These are phyloP conservation scores for Phytophthora lateralis DNA, from an alignment of 352 stramenopile species.

Conservation along the genomic window DNA sequence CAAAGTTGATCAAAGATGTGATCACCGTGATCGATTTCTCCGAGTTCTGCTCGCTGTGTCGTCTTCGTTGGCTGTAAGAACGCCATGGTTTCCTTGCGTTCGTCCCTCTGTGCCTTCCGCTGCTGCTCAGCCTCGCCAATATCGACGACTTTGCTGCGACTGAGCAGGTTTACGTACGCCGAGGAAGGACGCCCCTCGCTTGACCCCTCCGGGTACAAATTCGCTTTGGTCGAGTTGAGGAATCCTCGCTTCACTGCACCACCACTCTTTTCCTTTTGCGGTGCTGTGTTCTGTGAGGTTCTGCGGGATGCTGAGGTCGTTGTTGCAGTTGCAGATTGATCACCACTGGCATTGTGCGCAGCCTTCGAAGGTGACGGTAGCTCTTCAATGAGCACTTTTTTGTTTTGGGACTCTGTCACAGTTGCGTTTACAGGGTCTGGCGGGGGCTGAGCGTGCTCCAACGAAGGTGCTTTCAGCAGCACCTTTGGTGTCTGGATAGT, in stretches of 20 bases:
- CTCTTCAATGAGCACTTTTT: conserved; percentile 59
- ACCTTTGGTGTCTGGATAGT: conserved; percentile 6
- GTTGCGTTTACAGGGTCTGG: conserved; percentile 10
- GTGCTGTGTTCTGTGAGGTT: conserved; percentile 3
- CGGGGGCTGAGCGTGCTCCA: conserved; percentile 7
- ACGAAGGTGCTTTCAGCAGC: conserved; percentile 14
- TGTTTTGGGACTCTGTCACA: conserved; percentile 9
- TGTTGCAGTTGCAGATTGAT: conserved; percentile 2
- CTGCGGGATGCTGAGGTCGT: conserved; percentile 4
- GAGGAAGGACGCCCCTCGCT: conserved; percentile 69
- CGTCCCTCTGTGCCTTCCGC: conserved; percentile 37
- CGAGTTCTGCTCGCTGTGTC: conserved; percentile 6
- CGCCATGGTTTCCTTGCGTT: conserved; percentile 28
- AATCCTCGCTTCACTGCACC: conserved; percentile 78
- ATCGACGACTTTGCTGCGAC: conserved; percentile 83
- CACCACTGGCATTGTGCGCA: neutral
- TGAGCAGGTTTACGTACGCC: conserved; percentile 79
- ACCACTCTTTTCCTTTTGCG: conserved; percentile 19
- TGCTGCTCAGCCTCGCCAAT: conserved; percentile 55
- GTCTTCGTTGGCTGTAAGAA: conserved; percentile 32
- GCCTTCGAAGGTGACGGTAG: conserved; percentile 23
- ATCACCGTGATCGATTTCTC: conserved; percentile 64
- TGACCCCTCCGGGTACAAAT: conserved; percentile 77
- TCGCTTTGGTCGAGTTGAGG: conserved; percentile 59
- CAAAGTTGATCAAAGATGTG: conserved; percentile 85